phyloP scores from a whole-genome alignment of 2,329 filamentous ascomycete genomes.

The Grosmannia penicillata region DNA sequence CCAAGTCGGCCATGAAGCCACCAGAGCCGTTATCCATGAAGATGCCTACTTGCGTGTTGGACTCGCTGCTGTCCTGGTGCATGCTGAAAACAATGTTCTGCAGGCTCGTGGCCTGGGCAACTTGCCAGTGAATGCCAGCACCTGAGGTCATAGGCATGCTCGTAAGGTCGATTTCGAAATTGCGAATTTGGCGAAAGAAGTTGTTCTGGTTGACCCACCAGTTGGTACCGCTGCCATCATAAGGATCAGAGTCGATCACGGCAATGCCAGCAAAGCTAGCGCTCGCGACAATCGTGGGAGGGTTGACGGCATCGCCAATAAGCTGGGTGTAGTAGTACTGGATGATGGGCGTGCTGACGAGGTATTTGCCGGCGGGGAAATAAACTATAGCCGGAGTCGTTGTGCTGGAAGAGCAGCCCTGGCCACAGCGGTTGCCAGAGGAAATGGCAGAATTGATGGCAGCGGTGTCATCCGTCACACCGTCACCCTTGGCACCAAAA shows the following conservation, averaged over 20 bases:
- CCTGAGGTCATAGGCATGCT: constrained; percentile 44
- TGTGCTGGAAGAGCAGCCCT: constrained; percentile 71
- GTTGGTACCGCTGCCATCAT: constrained; percentile 51
- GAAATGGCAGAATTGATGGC: constrained; percentile 78
- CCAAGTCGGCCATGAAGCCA: constrained; percentile 70
- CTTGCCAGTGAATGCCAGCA: constrained; percentile 72
- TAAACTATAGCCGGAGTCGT: constrained; percentile 77
- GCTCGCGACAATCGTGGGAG: constrained; percentile 63
- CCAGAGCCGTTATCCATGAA: constrained; percentile 80
- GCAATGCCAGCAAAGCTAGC: constrained; percentile 69
- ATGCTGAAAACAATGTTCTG: constrained; percentile 76
- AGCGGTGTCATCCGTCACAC: constrained; percentile 63
- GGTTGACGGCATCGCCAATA: constrained; percentile 59
- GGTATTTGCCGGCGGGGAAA: constrained; percentile 78
- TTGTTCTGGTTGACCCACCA: constrained; percentile 74
- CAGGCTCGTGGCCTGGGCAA: constrained; percentile 66
- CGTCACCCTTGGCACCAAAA: constrained; percentile 56
- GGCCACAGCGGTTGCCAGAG: constrained; percentile 64
- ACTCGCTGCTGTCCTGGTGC: constrained; percentile 46
- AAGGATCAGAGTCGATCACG: constrained; percentile 79
- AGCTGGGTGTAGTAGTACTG: constrained; percentile 92
- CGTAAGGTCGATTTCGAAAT: constrained; percentile 66
- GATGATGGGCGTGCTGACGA: constrained; percentile 64
- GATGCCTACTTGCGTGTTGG: constrained; percentile 60
- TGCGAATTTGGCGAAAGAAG: constrained; percentile 72